Evolutionary conservation across 129 eudicot species (phyloP), one percentile per base, ranked within the genome.

Genomic region (Mikania micrantha): DNA sequence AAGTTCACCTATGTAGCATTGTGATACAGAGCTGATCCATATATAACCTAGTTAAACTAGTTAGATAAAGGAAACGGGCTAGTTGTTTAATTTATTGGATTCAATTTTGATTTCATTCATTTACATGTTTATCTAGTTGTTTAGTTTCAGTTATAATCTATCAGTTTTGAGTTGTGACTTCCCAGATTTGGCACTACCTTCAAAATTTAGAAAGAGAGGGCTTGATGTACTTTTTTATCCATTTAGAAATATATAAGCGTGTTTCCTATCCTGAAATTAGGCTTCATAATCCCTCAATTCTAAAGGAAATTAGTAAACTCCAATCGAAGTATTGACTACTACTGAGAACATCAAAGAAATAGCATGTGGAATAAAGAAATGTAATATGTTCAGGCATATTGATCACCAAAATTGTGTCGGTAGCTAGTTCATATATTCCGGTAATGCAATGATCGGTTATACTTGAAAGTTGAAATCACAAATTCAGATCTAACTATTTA

Each of bases 1-100:
- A 54, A 52, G 27, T 32, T 72, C 40, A 72, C 54, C 54, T 44
- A 48, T 73, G 63, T 36, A 74, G 54, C 60, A n/a, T 22, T 48
- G 70, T 38, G 21, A 47, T 25, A 58, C n/a, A 35, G 19, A 61
- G 35, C 50, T 24, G 62, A 60, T 16, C 20, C 9, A n/a, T 34
- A 47, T 36, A 28, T 4, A 45, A n/a, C 58, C 57, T 64, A 52
- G n/a, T n/a, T n/a, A n/a, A n/a, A n/a, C 35, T 6, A 31, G 1
- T 31, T 31, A 6, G 2, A 31, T 31, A 31, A 31, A 31, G 35
- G 35, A 31, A 31, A 31, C 4, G 5, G 1, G 2, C n/a, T n/a
- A n/a, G n/a, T n/a, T n/a, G n/a, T n/a, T 6, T 31, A 6, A 31
- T 0, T 31, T 31, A 3, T 3, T 31, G 4, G 4, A 6, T 3